Evolutionary conservation across 805 yeast species (phyloP).

Genomic region (Candida koratica): DNA sequence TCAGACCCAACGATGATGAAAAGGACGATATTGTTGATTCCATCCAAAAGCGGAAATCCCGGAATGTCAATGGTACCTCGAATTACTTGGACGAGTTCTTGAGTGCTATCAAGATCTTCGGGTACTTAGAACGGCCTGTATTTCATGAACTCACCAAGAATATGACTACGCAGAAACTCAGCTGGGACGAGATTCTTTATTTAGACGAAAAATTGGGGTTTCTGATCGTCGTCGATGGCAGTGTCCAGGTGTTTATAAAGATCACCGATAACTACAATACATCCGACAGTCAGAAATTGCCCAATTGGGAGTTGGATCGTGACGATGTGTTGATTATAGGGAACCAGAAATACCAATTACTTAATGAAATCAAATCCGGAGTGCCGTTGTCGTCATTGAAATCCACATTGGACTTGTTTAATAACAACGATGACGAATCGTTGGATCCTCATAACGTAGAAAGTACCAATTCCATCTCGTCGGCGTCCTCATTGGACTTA

Average conservation of each 20-base stretch:
- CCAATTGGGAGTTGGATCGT: constrained; percentile 29
- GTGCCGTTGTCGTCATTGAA: constrained; percentile 80
- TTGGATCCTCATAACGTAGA: too few relatives aligned
- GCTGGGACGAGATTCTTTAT: constrained; percentile 69
- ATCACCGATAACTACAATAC: constrained; percentile 25
- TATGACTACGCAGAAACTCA: constrained; percentile 83
- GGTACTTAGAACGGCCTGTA: constrained; percentile 84
- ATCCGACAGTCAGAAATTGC: constrained; percentile 13
- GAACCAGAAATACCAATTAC: constrained; percentile 61
- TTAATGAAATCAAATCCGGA: constrained; percentile 80
- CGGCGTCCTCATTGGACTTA: constrained; percentile 14
- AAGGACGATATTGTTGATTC: constrained; percentile 16
- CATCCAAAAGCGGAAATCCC: constrained; percentile 25
- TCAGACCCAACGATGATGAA: constrained; percentile 13
- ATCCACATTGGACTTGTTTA: constrained; percentile 72
- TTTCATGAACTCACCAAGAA: constrained; percentile 89
- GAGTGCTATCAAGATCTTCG: constrained; percentile 88
- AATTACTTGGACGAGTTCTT: constrained; percentile 85
- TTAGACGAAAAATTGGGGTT: constrained; percentile 79
- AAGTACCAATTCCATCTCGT: constrained; percentile 8
- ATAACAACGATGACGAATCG: constrained; percentile 8
- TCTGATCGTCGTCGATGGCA: constrained; percentile 89
- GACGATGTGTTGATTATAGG: constrained; percentile 48
- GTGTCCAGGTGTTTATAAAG: constrained; percentile 70
- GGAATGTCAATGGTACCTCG: constrained; percentile 40